Base-by-base conservation (phyloP, 2,329 filamentous ascomycete genomes). In the Fonsecaea pugnacius region DNA sequence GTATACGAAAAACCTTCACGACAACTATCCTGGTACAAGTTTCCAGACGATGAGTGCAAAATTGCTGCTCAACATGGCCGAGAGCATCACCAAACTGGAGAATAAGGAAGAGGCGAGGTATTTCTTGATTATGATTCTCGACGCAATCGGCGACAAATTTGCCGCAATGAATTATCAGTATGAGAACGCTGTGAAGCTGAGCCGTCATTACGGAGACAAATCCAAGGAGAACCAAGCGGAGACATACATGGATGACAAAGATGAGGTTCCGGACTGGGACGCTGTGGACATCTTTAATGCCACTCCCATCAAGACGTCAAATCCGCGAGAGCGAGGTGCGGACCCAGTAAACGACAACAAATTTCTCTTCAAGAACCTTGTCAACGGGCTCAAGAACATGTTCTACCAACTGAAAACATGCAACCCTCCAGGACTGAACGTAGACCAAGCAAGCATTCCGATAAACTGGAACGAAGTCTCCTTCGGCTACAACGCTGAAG, bases 1-100 rank as follows among this genome's bases (percentile, higher is more conserved):
- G 3, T 99, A 99, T 77, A 98, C 96, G 1, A 92, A 90, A 73
- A 98, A 98, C 72, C 81, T 99, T 24, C 92, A 96, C 73, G 95
- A 98, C 76, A 92, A 91, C 68, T 96, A 96, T 68, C 96, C 95
- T 0, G 96, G 96, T 8, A 98, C 96, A 0, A 99, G 94, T 77
- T 99, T 99, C 74, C 96, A 99, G 77, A 99, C 95, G 0, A 99
- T 99, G 95, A 98, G 95, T 72, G 96, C 95, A 0, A 99, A 98
- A 77, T 82, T 99, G 2, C 82, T 99, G 0, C 82, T 99, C 12
- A 99, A 99, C 75, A 96, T 99, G 92, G 95, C 94, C 0, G 96
- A 99, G 73, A 96, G 92, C 75, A 99, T 99, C 73, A 91, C 93
- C 1, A 96, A 94, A 76, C 85, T 99, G 71, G 89, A 90, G 21